A percentile compares a stretch with the other conserved stretches of the same genome.
phyloP scores from a whole-genome alignment of 306 rosid genomes.

The Vigna hirtella region DNA sequence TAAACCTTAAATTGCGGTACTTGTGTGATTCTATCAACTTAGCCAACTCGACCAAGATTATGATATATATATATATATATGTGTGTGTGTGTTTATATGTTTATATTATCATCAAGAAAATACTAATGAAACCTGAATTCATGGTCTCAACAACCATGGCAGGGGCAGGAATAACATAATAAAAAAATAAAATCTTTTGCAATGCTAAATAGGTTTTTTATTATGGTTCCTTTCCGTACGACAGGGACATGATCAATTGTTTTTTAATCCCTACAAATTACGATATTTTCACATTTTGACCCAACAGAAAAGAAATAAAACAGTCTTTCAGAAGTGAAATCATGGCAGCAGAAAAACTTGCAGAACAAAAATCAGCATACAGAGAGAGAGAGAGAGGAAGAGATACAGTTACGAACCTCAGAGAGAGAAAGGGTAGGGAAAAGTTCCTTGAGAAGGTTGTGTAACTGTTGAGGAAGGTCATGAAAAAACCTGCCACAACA shows the following conservation, averaged over 20 bases:
- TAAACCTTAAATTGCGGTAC: conserved; percentile 9
- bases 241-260: not conserved
- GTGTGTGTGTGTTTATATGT: too few relatives aligned
- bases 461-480: conserved; percentile 44
- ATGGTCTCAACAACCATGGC: not conserved
- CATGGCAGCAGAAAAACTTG: not conserved
- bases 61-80: too few relatives aligned
- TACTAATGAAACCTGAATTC: not conserved
- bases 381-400: too few relatives aligned
- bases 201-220: not conserved
- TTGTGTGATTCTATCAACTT: not conserved
- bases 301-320: not conserved
- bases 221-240: not conserved
- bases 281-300: not conserved
- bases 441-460: conserved; percentile 30
- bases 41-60: not conserved
- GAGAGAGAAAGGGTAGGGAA: conserved; percentile 53
- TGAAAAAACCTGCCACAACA: conserved; percentile 32
- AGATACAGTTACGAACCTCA: conserved; percentile 56
- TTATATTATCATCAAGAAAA: not conserved
- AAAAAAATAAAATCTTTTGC: not conserved
- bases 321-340: not conserved
- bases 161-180: not conserved
- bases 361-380: not conserved
- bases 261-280: not conserved